Percentiles rank a stretch among this genome's conserved stretches.
These are phyloP conservation scores for Panaeolus cyanescens DNA, from an alignment of 768 basidiomycete species.

Conservation along the genomic window DNA sequence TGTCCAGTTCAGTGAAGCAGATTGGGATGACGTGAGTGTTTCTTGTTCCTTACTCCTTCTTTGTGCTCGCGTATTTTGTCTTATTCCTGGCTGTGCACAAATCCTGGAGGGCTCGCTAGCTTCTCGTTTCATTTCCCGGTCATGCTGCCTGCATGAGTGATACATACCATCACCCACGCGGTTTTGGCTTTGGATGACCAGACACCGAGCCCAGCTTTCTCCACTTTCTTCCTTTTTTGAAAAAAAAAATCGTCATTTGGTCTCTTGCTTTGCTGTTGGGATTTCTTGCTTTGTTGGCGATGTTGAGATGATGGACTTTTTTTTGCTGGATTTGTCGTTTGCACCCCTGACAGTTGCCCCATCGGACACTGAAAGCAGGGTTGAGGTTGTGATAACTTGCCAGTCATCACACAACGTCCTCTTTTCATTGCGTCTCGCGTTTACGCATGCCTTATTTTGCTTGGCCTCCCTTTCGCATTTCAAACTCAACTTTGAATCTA, in stretches of 20 bases:
- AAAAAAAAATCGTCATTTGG: neutral
- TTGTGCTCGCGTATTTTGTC: constrained; percentile 3
- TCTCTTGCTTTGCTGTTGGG: neutral
- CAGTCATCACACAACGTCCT: neutral
- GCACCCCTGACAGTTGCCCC: neutral
- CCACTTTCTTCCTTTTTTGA: constrained; percentile 3
- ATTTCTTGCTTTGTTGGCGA: constrained; percentile 2
- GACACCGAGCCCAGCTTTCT: neutral
- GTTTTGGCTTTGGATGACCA: neutral
- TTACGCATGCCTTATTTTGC: neutral
- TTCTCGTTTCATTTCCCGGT: neutral
- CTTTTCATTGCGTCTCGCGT: neutral
- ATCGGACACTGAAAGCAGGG: too few relatives aligned
- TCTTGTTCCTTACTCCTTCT: constrained; percentile 2
- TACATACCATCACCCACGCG: neutral
- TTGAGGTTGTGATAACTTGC: too few relatives aligned
- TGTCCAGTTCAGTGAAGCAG: constrained; percentile 62
- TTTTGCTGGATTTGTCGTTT: neutral
- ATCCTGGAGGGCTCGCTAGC: neutral
- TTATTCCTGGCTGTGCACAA: constrained; percentile 5
- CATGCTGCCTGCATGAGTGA: constrained; percentile 1
- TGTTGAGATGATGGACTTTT: neutral
- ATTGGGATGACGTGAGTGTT: constrained; percentile 65
- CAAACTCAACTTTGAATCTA: neutral
- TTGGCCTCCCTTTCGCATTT: neutral